phyloP scores from a whole-genome alignment of 176 grass and related monocot species.

The Pharus latifolius region DNA sequence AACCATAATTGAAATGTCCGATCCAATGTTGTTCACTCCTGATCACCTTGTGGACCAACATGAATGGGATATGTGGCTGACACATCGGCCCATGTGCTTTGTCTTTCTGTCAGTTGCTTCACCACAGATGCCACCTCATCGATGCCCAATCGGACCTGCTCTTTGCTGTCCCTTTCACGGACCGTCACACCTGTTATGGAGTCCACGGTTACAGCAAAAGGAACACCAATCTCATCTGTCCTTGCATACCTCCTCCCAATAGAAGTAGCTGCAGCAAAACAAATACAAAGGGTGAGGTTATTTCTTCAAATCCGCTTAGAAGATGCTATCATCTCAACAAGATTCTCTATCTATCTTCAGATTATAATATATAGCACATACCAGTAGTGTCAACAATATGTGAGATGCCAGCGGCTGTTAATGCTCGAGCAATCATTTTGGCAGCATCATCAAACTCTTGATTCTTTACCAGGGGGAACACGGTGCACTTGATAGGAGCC shows the following conservation, averaged over 20 bases:
- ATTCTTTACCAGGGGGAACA: conserved; percentile 65
- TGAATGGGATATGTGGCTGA: conserved; percentile 37
- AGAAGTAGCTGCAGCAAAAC: conserved; percentile 39
- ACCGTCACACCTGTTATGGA: conserved; percentile 35
- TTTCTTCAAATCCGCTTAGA: not conserved
- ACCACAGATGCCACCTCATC: conserved; percentile 47
- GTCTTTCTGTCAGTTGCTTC: conserved; percentile 49
- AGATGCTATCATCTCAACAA: not conserved
- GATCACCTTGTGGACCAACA: conserved; percentile 23
- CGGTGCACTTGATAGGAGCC: conserved; percentile 81
- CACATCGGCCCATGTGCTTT: conserved; percentile 59
- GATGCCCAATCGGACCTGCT: conserved; percentile 51
- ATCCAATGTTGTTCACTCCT: conserved; percentile 23
- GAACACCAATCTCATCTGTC: conserved; percentile 69
- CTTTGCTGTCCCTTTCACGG: conserved; percentile 64
- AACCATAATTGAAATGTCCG: too few relatives aligned
- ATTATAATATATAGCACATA: conserved; percentile 8
- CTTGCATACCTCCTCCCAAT: conserved; percentile 67
- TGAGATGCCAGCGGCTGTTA: conserved; percentile 48
- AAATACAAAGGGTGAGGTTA: not conserved
- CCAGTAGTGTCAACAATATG: conserved; percentile 71
- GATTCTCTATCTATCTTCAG: not conserved
- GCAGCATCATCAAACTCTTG: conserved; percentile 56
- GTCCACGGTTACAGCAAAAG: conserved; percentile 60
- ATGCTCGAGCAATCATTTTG: conserved; percentile 40